Conservation (phyloP, 768 basidiomycete genomes). For the Podaxis sp. region DNA sequence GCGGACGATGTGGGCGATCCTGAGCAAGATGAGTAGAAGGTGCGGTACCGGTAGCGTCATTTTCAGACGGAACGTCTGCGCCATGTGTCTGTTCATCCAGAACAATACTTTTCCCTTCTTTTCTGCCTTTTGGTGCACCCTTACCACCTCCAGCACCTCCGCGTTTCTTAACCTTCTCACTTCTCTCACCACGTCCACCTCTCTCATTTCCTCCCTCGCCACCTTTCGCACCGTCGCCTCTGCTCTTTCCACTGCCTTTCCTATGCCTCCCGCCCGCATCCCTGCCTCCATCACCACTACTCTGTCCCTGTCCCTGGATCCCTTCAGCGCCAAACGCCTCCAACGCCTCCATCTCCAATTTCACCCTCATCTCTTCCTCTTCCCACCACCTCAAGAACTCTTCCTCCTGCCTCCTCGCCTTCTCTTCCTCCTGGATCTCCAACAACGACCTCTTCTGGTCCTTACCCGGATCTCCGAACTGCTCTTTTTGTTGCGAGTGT, state of each 20-base stretch:
- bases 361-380: conserved; percentile 72
- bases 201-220: background rate
- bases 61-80: too few species aligned
- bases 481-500: conserved; percentile 65
- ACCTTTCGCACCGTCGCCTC: background rate
- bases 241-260: background rate
- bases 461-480: conserved; percentile 22
- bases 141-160: background rate
- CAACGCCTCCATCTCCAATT: conserved; percentile 41
- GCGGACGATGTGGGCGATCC: too few species aligned
- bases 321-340: conserved; percentile 16
- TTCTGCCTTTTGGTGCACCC: background rate
- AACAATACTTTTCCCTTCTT: background rate
- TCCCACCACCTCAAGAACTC: conserved; percentile 92
- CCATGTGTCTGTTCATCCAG: too few species aligned
- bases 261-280: background rate
- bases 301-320: background rate
- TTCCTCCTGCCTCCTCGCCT: conserved; percentile 60
- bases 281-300: background rate
- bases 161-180: background rate
- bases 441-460: conserved; percentile 64
- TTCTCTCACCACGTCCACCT: background rate
- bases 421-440: conserved; percentile 88
- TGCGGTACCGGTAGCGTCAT: too few species aligned
- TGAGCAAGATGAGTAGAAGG: too few species aligned